These are phyloP conservation scores for Grigorovia yakushimaensis DNA, from an alignment of 805 yeast genomes.

Conservation along the genomic window DNA sequence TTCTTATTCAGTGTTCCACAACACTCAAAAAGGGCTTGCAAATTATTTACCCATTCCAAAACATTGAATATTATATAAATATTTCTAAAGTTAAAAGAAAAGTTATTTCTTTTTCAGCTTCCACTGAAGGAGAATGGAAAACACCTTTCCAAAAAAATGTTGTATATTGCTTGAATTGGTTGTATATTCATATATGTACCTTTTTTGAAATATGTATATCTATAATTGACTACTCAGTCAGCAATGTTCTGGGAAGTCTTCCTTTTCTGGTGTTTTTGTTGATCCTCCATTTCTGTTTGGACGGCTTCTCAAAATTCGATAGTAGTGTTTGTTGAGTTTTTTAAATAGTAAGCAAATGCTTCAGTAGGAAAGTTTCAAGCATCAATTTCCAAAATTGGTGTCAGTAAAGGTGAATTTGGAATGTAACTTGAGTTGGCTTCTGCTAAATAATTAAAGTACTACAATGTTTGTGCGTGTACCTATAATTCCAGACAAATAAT, in stretches of 20 bases:
- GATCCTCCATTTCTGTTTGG: slow-evolving; percentile 1
- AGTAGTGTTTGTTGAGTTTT: neutral
- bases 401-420: slow-evolving; percentile 5
- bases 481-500: too few species aligned
- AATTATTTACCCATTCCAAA: too few species aligned
- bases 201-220: slow-evolving; percentile 4
- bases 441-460: too few species aligned
- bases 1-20: neutral
- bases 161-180: slow-evolving; percentile 4
- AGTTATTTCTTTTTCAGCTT: too few species aligned
- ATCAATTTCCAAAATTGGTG: neutral
- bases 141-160: too few species aligned
- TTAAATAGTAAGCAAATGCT: neutral
- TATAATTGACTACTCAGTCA: slow-evolving; percentile 4
- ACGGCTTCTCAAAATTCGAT: slow-evolving; percentile 1
- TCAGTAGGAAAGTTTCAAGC: neutral
- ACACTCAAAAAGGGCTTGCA: too few species aligned
- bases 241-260: neutral
- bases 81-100: too few species aligned
- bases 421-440: slow-evolving; percentile 8
- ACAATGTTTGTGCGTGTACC: too few species aligned
- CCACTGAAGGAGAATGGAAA: too few species aligned
- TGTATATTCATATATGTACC: slow-evolving; percentile 4
- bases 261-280: neutral
- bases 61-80: too few species aligned